A percentile compares a stretch with the other conserved stretches of the same genome.
Evolutionary conservation across 306 rosid genomes (phyloP).

Genomic region (Fagus sylvatica): DNA sequence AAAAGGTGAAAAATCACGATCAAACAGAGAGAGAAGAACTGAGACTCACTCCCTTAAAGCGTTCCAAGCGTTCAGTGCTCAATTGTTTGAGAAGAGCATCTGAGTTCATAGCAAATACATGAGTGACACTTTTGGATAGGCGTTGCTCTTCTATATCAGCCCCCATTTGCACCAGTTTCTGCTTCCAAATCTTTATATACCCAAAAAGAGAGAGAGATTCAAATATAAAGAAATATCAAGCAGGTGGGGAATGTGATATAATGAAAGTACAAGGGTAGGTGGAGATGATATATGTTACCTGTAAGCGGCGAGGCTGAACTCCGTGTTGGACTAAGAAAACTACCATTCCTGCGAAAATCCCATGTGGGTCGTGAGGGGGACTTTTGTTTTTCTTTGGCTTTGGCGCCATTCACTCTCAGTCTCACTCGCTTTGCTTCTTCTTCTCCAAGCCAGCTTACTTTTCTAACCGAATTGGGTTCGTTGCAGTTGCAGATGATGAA

Average conservation of each 20-base stretch:
- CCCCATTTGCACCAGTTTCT: conserved; percentile 77
- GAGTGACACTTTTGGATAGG: conserved; percentile 61
- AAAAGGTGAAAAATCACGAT: not conserved
- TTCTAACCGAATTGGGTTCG: no score
- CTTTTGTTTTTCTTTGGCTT: conserved; percentile 44
- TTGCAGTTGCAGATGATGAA: no score
- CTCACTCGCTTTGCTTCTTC: conserved; percentile 1
- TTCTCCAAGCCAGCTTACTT: not conserved
- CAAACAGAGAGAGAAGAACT: not conserved
- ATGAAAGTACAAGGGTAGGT: not conserved
- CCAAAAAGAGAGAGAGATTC: not conserved
- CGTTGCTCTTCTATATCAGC: conserved; percentile 55
- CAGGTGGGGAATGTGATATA: conserved; percentile 1
- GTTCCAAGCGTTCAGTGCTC: conserved; percentile 52
- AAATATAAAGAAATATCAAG: not conserved
- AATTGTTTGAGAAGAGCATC: conserved; percentile 51
- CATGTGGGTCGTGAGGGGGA: conserved; percentile 37
- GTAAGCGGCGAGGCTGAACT: conserved; percentile 77
- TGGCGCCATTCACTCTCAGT: conserved; percentile 58
- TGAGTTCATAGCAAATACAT: conserved; percentile 59
- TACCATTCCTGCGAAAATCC: conserved; percentile 68
- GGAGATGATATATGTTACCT: conserved; percentile 60
- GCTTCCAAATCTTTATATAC: conserved; percentile 80
- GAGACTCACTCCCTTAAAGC: conserved; percentile 65
- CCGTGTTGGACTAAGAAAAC: conserved; percentile 62